Percentiles rank a stretch among this genome's conserved stretches.
These are phyloP conservation scores for Aspergillus novofumigatus DNA, from an alignment of 2,329 filamentous ascomycete genomes.

Conservation along the genomic window DNA sequence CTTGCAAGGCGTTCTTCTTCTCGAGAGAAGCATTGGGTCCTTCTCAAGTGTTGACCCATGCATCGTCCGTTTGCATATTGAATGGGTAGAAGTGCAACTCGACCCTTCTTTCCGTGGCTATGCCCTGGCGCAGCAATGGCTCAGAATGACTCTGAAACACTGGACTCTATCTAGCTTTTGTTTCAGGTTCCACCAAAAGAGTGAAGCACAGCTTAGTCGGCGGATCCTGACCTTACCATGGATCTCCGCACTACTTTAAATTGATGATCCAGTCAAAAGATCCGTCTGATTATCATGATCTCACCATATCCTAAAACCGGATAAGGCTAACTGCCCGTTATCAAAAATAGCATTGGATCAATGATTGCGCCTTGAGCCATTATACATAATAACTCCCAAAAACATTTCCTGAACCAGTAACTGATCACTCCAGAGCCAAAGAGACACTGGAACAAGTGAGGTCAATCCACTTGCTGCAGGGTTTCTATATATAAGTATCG, in stretches of 20 bases:
- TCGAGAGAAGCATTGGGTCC: too few species aligned
- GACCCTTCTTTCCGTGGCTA: slow-evolving; percentile 12
- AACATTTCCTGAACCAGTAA: not conserved
- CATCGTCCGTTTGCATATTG: not conserved
- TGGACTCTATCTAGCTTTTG: not conserved
- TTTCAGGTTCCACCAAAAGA: slow-evolving; percentile 1
- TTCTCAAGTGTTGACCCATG: too few species aligned
- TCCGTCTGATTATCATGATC: not conserved
- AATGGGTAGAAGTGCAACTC: not conserved
- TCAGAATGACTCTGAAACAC: slow-evolving; percentile 14
- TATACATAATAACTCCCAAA: not conserved
- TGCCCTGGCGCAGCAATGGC: slow-evolving; percentile 21
- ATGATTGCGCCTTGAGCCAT: not conserved
- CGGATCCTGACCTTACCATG: not conserved
- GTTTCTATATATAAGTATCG: slow-evolving; percentile 6
- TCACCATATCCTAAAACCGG: not conserved
- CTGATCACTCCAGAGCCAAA: not conserved
- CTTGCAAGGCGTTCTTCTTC: not conserved
- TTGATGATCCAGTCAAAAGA: not conserved
- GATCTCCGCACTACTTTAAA: not conserved
- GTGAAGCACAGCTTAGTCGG: not conserved
- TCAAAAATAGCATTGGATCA: not conserved
- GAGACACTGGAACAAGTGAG: not conserved
- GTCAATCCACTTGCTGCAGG: slow-evolving; percentile 1
- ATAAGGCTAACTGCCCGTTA: not conserved